Evolutionary conservation across 495 filamentous ascomycete species (phyloP).

Genomic region (Penicillium lagena): DNA sequence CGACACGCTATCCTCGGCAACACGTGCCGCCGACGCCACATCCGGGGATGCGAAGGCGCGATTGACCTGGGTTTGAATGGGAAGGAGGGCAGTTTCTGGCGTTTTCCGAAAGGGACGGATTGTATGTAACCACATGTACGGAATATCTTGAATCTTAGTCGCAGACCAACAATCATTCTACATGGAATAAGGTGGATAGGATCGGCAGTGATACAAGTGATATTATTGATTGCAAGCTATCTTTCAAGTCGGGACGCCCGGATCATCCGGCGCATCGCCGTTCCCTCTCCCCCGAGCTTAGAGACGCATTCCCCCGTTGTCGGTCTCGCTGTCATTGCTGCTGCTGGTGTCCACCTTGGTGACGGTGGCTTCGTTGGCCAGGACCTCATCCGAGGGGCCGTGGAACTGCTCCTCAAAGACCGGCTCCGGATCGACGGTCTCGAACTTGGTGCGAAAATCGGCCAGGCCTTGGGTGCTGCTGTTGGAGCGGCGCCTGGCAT

Average conservation of each 20-base stretch:
- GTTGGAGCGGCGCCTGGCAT: constrained; percentile 88
- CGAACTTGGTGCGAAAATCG: constrained; percentile 84
- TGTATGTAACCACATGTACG: not conserved
- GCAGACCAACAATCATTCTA: too few species aligned
- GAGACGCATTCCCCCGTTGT: constrained; percentile 7
- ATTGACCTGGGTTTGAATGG: constrained; percentile 4
- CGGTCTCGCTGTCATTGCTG: constrained; percentile 12
- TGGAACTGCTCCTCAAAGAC: constrained; percentile 84
- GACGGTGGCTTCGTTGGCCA: constrained; percentile 4
- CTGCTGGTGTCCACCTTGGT: constrained; percentile 22
- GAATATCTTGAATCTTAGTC: not conserved
- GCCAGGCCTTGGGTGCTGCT: constrained; percentile 64
- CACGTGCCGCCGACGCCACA: not conserved
- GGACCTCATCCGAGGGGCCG: constrained; percentile 39
- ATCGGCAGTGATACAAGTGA: too few species aligned
- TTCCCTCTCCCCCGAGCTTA: not conserved
- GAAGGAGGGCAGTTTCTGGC: too few species aligned
- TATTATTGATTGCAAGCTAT: too few species aligned
- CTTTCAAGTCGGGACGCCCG: too few species aligned
- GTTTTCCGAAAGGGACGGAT: too few species aligned
- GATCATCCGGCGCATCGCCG: too few species aligned
- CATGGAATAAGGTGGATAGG: too few species aligned
- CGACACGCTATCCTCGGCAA: constrained; percentile 1
- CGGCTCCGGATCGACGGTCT: constrained; percentile 74
- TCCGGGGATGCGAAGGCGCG: not conserved